Evolutionary conservation across 1,284 basidiomycete species (phyloP), one percentile per base, ranked within the genome.

Genomic region (Microbotryum violaceum): DNA sequence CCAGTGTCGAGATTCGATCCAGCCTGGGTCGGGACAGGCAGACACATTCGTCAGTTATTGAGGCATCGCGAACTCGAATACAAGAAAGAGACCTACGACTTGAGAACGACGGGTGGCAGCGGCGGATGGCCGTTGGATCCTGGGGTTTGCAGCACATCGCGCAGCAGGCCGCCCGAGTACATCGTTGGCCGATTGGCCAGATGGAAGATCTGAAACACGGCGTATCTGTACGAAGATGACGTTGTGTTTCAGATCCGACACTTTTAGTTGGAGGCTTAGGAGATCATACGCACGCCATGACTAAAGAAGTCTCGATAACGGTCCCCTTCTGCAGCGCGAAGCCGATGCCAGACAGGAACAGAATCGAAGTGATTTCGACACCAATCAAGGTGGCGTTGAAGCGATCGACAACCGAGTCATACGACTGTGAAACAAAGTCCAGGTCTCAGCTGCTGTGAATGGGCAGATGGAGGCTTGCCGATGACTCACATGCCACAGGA

Each of bases 261-360:
- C 5, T 49, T 49, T 20, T 10, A 48, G 42, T 4, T 4, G 6
- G 6, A 9, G 4, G 8, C 45, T 4, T 16, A 31, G 16, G 2
- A 23, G 14, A 21, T n/a, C 47, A 16, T 10, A 46, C 59, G 42
- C 46, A 68, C 64, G 64, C 66, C 31, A 70, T 64, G 61, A 71
- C 68, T 9, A 72, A 61, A 21, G 60, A 57, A 3, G 91, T 91
- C 75, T 97, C 92, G 62, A 97, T 87, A 49, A 94, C 88, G 70
- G 93, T 96, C 52, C 92, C 96, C 56, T 90, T 82, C 59, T 90
- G 83, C 63, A 92, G 76, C 14, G 83, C 84, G 75, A 97, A 94
- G 6, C 90, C 90, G 67, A 97, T 94, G 66, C 89, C 81, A 2
- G 88, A 91, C 46, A 97, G 81, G 77, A 97, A 97, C 51, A 93